Conservation (phyloP, 1,139 yeast genomes). For the Magnusiomyces magnusii region DNA sequence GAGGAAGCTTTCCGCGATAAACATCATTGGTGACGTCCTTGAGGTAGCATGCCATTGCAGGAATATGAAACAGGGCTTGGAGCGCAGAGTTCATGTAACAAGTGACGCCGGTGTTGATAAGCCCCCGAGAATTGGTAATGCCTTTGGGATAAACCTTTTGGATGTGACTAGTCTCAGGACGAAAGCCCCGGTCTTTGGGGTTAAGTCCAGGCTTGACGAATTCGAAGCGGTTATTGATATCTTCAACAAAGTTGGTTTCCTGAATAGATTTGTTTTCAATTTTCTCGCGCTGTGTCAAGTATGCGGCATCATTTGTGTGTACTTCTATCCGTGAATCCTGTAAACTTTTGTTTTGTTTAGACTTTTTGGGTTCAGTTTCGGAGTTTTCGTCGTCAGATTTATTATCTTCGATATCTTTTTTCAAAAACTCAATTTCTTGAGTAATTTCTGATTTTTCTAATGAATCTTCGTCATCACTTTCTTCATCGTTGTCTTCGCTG, state of each 20-base stretch:
- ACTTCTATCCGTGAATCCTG: conserved; percentile 11
- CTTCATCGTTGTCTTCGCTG: conserved; percentile 18
- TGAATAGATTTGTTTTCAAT: neutral
- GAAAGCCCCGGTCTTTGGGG: conserved; percentile 28
- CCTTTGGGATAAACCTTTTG: conserved; percentile 49
- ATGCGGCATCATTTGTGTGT: conserved; percentile 1
- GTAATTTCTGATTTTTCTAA: neutral
- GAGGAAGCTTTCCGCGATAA: conserved; percentile 34
- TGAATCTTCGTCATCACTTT: conserved; percentile 24
- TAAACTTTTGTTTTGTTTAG: conserved; percentile 11
- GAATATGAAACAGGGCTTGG: conserved; percentile 82
- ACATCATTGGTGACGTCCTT: conserved; percentile 49
- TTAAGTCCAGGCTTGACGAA: conserved; percentile 20
- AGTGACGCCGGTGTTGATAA: conserved; percentile 88
- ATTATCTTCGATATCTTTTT: neutral
- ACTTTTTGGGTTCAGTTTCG: conserved; percentile 10
- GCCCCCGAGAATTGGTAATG: conserved; percentile 65
- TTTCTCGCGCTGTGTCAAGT: conserved; percentile 9
- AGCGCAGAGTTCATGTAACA: conserved; percentile 96
- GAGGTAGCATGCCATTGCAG: conserved; percentile 82
- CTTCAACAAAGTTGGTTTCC: neutral
- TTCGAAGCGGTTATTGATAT: conserved; percentile 7
- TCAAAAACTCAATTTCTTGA: neutral
- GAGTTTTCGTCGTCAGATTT: neutral
- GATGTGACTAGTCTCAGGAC: conserved; percentile 37